A percentile compares a stretch with the other conserved stretches of the same genome.
phyloP scores from a whole-genome alignment of 352 stramenopile species.

The Pythium sp. region DNA sequence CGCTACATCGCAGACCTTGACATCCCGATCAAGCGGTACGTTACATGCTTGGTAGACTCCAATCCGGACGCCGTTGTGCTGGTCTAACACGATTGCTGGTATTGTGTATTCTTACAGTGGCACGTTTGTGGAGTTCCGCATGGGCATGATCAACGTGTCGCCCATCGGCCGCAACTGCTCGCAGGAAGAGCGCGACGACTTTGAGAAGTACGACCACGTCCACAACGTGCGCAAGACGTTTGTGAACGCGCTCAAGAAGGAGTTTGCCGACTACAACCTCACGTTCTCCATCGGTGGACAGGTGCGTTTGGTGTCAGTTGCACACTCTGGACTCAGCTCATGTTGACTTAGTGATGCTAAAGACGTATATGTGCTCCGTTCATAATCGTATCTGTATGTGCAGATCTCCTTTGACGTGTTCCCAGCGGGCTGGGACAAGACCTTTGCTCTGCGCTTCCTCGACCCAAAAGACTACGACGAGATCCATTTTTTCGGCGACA shows the following conservation, averaged over 20 bases:
- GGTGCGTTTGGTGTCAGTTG: constrained; percentile 19
- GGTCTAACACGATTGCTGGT: background rate
- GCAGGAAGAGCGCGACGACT: constrained; percentile 96
- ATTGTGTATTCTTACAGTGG: constrained; percentile 51
- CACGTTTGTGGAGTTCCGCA: constrained; percentile 99
- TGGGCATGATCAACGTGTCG: constrained; percentile 99
- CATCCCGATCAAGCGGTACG: constrained; percentile 95
- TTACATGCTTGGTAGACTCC: background rate
- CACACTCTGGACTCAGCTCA: too few relatives aligned
- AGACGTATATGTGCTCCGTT: too few relatives aligned
- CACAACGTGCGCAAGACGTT: constrained; percentile 94
- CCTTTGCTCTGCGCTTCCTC: constrained; percentile 96
- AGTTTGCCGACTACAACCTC: constrained; percentile 94
- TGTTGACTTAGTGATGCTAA: too few relatives aligned
- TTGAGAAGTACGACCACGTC: constrained; percentile 96
- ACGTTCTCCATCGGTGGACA: constrained; percentile 98
- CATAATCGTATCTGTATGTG: background rate
- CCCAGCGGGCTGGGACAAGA: constrained; percentile 99
- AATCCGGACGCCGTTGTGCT: background rate
- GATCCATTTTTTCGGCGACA: constrained; percentile 99
- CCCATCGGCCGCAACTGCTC: constrained; percentile 98
- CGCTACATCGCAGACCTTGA: constrained; percentile 93
- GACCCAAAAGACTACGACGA: constrained; percentile 95
- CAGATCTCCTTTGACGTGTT: constrained; percentile 99
- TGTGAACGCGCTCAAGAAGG: constrained; percentile 92